Percentiles rank a stretch among this genome's conserved stretches.
Conservation (phyloP, 1,139 yeast genomes). For the Saccharomyces hybrid region DNA sequence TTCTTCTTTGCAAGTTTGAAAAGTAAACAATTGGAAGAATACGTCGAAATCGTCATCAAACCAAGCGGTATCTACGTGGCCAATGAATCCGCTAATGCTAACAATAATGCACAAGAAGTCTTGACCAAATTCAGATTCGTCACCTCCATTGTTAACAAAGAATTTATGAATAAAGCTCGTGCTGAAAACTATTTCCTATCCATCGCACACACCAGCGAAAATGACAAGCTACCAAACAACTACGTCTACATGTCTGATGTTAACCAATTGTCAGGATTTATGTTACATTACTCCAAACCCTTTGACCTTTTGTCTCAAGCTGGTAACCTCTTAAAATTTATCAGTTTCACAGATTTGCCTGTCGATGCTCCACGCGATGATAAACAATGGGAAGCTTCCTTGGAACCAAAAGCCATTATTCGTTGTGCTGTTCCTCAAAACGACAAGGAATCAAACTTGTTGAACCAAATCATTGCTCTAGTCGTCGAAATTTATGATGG, state of each 20-base stretch:
- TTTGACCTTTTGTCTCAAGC: constrained; percentile 45
- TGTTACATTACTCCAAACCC: constrained; percentile 41
- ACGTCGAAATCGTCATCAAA: constrained; percentile 51
- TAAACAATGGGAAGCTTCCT: constrained; percentile 34
- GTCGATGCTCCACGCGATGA: constrained; percentile 51
- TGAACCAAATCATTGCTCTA: constrained; percentile 29
- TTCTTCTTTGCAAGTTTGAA: constrained; percentile 38
- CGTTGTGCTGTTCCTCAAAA: constrained; percentile 21
- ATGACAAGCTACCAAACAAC: constrained; percentile 58
- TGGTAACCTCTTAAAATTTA: constrained; percentile 48
- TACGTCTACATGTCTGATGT: constrained; percentile 88
- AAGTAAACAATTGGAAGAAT: constrained; percentile 47
- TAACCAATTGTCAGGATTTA: constrained; percentile 65
- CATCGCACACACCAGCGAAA: constrained; percentile 68
- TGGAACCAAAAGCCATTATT: constrained; percentile 38
- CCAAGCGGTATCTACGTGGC: constrained; percentile 46
- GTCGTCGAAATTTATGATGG: constrained; percentile 35
- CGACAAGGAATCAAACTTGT: constrained; percentile 17
- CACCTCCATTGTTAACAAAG: constrained; percentile 77
- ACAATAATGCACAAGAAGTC: constrained; percentile 17
- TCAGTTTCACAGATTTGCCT: constrained; percentile 82
- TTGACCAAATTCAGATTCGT: constrained; percentile 46
- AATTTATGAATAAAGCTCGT: constrained; percentile 71
- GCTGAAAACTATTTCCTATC: constrained; percentile 73
- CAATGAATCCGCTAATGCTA: constrained; percentile 36